phyloP scores from a whole-genome alignment of 2,329 filamentous ascomycete genomes.

The Alternaria consortialis region DNA sequence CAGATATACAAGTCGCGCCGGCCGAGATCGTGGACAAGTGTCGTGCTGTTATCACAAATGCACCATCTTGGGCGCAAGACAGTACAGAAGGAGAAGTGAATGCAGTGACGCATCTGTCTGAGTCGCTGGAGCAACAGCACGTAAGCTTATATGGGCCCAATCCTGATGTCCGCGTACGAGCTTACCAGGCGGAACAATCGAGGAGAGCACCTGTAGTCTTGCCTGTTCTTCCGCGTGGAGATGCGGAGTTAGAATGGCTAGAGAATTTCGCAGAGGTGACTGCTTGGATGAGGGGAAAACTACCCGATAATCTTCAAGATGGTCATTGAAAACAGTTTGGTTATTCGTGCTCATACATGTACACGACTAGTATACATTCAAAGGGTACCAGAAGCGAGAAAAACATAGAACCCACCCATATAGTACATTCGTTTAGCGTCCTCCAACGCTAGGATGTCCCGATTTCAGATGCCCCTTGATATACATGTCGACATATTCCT shows the following conservation, averaged over 20 bases:
- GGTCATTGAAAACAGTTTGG: background rate
- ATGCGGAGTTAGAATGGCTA: conserved; percentile 15
- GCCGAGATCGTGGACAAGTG: background rate
- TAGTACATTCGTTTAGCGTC: conserved; percentile 14
- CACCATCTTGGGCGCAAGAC: background rate
- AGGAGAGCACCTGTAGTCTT: background rate
- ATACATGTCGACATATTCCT: conserved; percentile 53
- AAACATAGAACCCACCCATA: background rate
- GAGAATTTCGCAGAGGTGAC: conserved; percentile 7
- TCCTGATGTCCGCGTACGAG: background rate
- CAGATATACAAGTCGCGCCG: background rate
- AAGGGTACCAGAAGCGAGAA: background rate
- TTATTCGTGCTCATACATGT: background rate
- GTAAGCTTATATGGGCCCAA: background rate
- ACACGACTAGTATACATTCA: background rate
- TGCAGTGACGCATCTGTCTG: background rate
- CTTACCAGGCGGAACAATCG: background rate
- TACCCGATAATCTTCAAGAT: background rate
- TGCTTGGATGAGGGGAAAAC: conserved; percentile 10
- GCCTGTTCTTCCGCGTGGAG: conserved; percentile 1
- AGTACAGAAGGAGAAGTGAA: background rate
- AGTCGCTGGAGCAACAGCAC: background rate
- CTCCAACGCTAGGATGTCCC: conserved; percentile 21
- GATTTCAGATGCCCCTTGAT: conserved; percentile 27
- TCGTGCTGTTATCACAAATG: background rate